Evolutionary conservation across 2,329 filamentous ascomycete species (phyloP).

Genomic region (Knoxdaviesia proteae): DNA sequence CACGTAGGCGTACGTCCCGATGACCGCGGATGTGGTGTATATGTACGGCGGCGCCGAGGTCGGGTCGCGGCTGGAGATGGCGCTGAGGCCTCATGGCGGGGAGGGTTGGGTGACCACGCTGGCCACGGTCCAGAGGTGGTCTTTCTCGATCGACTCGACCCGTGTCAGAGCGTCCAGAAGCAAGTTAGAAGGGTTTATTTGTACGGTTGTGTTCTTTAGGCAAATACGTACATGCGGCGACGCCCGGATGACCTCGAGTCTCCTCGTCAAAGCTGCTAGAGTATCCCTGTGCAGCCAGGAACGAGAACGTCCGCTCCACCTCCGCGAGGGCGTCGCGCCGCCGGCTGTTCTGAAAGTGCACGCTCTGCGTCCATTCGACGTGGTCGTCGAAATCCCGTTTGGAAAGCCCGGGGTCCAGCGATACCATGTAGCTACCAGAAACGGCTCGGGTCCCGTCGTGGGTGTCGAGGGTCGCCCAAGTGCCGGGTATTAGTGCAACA

Average conservation of each 20-base stretch:
- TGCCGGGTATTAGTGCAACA: too few species aligned
- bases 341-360: too few species aligned
- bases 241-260: conserved; percentile 5
- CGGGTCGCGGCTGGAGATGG: conserved; percentile 12
- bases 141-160: not conserved
- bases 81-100: conserved; percentile 13
- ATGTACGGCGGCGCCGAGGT: conserved; percentile 5
- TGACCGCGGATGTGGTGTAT: conserved; percentile 7
- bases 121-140: conserved; percentile 1
- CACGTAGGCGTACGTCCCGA: conserved; percentile 9
- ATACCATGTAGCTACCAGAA: too few species aligned
- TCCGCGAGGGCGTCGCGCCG: too few species aligned
- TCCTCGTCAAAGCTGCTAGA: conserved; percentile 3
- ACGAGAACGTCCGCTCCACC: too few species aligned
- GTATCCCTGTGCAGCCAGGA: conserved; percentile 1
- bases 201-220: too few species aligned
- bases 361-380: too few species aligned
- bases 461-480: too few species aligned
- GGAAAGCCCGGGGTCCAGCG: too few species aligned
- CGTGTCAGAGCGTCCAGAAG: not conserved
- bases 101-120: conserved; percentile 8
- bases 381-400: too few species aligned
- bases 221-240: too few species aligned
- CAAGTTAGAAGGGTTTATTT: not conserved
- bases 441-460: too few species aligned